Evolutionary conservation across 306 rosid genomes (phyloP).

Genomic region (Argentina anserina): DNA sequence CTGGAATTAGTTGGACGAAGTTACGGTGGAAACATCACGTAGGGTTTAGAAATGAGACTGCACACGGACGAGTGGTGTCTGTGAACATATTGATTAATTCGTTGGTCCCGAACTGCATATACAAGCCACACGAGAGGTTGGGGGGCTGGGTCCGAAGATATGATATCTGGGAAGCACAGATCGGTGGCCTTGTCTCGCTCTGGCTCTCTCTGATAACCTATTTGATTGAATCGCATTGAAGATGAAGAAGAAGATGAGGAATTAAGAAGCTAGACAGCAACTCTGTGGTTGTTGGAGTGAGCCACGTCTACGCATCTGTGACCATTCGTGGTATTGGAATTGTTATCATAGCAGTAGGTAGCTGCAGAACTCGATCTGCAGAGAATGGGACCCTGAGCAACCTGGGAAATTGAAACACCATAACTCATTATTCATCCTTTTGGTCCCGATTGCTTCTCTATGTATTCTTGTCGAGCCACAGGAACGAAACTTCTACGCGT

Average conservation of each 20-base stretch:
- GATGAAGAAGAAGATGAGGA: neutral
- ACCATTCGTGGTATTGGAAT: conserved; percentile 17
- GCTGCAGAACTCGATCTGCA: neutral
- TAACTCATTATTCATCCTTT: neutral
- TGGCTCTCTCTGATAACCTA: neutral
- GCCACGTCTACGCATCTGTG: conserved; percentile 22
- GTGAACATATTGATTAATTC: neutral
- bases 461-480: neutral
- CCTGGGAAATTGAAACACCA: conserved; percentile 17
- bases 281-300: conserved; percentile 1
- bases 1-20: neutral
- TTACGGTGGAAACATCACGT: neutral
- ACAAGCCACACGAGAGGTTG: conserved; percentile 16
- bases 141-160: neutral
- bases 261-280: neutral
- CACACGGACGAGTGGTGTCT: conserved; percentile 18
- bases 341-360: neutral
- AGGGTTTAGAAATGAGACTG: neutral
- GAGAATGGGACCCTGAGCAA: neutral
- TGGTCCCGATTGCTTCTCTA: conserved; percentile 5
- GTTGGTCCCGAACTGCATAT: conserved; percentile 1
- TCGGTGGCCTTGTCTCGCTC: conserved; percentile 3
- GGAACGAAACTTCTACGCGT: neutral
- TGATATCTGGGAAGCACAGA: neutral
- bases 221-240: neutral